A percentile compares a stretch with the other conserved stretches of the same genome.
Conservation (phyloP, 352 stramenopile genomes). For the Phytophthora palmivora region DNA sequence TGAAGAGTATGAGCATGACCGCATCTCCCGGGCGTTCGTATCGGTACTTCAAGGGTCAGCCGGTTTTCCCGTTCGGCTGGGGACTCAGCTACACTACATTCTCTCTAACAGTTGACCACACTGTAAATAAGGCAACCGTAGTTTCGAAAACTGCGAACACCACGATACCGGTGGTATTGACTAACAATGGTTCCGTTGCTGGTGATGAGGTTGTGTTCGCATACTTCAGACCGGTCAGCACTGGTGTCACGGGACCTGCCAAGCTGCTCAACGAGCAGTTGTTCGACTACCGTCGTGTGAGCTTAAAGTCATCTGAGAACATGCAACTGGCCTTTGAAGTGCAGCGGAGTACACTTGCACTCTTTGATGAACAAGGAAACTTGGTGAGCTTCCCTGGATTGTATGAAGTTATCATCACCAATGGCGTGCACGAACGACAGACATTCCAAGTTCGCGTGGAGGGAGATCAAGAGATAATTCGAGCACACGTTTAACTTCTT, state of each 20-base stretch:
- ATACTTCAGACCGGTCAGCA: constrained; percentile 1
- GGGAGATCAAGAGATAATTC: constrained; percentile 1
- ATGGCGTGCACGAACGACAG: background rate
- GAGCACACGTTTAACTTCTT: background rate
- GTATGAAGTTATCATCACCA: constrained; percentile 8
- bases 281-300: constrained; percentile 5
- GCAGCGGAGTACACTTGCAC: background rate
- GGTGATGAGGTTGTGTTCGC: constrained; percentile 7
- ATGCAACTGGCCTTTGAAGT: background rate
- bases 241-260: background rate
- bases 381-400: constrained; percentile 2
- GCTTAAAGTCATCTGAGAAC: background rate
- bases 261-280: constrained; percentile 6
- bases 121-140: background rate
- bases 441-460: constrained; percentile 4
- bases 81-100: constrained; percentile 7
- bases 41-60: constrained; percentile 6
- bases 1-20: constrained; percentile 11
- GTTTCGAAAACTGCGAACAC: background rate
- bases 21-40: background rate
- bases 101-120: background rate
- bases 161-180: background rate
- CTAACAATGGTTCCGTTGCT: background rate
- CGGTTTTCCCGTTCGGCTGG: constrained; percentile 5
- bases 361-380: constrained; percentile 5